These are phyloP conservation scores for Ceratocystis colombiana DNA, from an alignment of 2,329 filamentous ascomycete genomes.

Conservation along the genomic window DNA sequence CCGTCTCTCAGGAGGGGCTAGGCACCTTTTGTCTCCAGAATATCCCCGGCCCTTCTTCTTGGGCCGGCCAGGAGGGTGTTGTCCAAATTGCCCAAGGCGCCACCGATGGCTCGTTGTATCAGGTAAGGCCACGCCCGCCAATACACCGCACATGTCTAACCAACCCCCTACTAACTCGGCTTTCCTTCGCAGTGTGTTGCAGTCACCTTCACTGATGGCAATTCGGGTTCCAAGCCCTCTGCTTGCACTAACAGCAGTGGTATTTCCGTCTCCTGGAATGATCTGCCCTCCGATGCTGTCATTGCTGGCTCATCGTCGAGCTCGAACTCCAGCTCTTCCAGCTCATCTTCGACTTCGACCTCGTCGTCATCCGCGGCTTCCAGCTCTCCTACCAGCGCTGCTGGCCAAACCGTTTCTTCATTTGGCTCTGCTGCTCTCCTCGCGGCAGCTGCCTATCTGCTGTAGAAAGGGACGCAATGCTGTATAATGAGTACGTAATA, in stretches of 20 bases:
- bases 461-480: constrained; percentile 9
- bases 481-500: not conserved
- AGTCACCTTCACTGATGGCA: constrained; percentile 20
- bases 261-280: constrained; percentile 8
- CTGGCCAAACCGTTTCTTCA: constrained; percentile 17
- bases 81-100: constrained; percentile 44
- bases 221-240: constrained; percentile 18
- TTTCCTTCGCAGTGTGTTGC: constrained; percentile 20
- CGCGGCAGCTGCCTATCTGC: constrained; percentile 23
- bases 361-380: constrained; percentile 13
- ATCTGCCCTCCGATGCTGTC: constrained; percentile 21
- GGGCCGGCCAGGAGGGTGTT: constrained; percentile 46
- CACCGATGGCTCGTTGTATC: constrained; percentile 47
- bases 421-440: constrained; percentile 24
- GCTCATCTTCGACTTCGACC: constrained; percentile 12
- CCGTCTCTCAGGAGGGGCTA: constrained; percentile 40
- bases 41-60: constrained; percentile 42
- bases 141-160: not conserved
- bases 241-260: constrained; percentile 22
- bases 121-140: constrained; percentile 35
- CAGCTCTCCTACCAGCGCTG: constrained; percentile 20
- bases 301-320: constrained; percentile 22
- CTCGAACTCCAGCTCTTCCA: not conserved
- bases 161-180: not conserved
- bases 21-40: constrained; percentile 45